Conservation (phyloP, 805 yeast species). For the Kregervanrija fluxuum region DNA sequence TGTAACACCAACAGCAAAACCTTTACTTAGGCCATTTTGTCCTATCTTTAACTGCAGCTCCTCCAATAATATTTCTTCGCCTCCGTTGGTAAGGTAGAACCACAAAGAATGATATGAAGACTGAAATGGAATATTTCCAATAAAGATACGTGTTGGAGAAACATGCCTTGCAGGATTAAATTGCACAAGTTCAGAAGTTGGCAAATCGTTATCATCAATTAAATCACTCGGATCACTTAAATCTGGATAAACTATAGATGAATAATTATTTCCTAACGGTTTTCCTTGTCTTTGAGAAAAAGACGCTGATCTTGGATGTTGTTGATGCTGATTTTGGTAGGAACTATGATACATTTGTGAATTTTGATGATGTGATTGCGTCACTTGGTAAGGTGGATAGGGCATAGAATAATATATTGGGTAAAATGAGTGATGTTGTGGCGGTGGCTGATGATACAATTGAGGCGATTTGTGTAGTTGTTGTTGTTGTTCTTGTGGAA, state of each 20-base stretch:
- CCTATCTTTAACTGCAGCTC: slow-evolving; percentile 30
- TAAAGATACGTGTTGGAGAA: slow-evolving; percentile 38
- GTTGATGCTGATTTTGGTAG: not conserved
- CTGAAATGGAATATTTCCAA: slow-evolving; percentile 50
- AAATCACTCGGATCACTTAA: slow-evolving; percentile 10
- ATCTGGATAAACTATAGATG: slow-evolving; percentile 19
- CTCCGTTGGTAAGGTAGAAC: slow-evolving; percentile 2
- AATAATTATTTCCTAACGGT: slow-evolving; percentile 20
- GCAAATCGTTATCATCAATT: slow-evolving; percentile 17
- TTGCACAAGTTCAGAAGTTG: slow-evolving; percentile 16
- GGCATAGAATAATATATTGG: too few species aligned
- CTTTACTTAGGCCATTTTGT: slow-evolving; percentile 38
- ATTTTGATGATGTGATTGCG: too few species aligned
- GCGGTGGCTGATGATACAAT: not conserved
- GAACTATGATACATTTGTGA: too few species aligned
- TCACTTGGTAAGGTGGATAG: too few species aligned
- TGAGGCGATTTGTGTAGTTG: not conserved
- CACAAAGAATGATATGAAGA: slow-evolving; percentile 12
- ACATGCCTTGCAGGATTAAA: slow-evolving; percentile 27
- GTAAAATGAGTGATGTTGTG: too few species aligned
- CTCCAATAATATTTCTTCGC: not conserved
- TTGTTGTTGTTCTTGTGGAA: not conserved
- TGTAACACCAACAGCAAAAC: slow-evolving; percentile 60
- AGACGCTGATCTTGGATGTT: slow-evolving; percentile 3
- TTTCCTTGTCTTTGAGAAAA: not conserved